phyloP scores from a whole-genome alignment of 306 rosid genomes.

The Castanopsis chinensis region DNA sequence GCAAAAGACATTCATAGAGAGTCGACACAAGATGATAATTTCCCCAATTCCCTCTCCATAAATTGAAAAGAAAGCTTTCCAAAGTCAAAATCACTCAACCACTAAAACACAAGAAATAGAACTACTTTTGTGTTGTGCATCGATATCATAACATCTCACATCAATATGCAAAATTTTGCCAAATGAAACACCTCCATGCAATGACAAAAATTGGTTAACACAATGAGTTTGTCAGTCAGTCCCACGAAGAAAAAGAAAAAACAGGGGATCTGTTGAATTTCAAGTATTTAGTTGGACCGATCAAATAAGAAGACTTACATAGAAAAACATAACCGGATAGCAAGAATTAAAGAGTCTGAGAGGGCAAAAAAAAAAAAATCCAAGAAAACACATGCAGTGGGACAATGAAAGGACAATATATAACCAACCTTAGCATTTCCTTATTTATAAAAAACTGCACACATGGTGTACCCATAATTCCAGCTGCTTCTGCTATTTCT shows the following conservation, averaged over 20 bases:
- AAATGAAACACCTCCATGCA: no score
- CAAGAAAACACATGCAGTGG: not conserved
- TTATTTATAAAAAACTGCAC: conserved; percentile 94
- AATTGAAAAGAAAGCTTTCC: not conserved
- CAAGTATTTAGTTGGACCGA: no score
- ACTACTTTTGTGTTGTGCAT: not conserved
- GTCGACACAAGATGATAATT: not conserved
- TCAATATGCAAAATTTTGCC: not conserved
- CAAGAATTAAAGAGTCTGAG: not conserved
- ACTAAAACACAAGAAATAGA: not conserved
- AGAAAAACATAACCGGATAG: not conserved
- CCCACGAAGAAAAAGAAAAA: no score
- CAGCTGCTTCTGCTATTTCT: conserved; percentile 95
- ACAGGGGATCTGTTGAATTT: no score
- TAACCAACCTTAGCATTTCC: conserved; percentile 73
- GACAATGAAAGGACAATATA: conserved; percentile 12
- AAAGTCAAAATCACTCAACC: not conserved
- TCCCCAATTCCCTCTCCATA: not conserved
- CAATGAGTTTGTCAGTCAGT: no score
- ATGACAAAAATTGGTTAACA: no score
- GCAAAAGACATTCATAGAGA: not conserved
- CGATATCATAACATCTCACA: no score
- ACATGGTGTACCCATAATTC: conserved; percentile 98
- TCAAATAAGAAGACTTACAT: no score
- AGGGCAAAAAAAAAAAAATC: not conserved